phyloP scores from a whole-genome alignment of 31 red algal genomes.

The Asparagopsis taxiformis region DNA sequence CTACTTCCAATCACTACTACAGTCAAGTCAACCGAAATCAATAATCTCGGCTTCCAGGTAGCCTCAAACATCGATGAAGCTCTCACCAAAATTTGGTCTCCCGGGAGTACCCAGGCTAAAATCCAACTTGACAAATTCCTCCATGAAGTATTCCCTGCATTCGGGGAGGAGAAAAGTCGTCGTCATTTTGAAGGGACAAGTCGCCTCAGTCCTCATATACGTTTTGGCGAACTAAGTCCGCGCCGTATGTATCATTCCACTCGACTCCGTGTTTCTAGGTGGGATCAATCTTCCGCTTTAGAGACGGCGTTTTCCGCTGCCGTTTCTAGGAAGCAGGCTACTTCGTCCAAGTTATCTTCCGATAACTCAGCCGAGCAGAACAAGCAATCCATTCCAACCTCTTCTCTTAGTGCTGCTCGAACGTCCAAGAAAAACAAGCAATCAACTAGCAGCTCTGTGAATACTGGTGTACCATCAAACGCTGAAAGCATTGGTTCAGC shows the following conservation, averaged over 20 bases:
- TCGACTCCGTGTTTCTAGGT: slow-evolving; percentile 54
- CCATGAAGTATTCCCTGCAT: slow-evolving; percentile 77
- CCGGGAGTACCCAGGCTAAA: slow-evolving; percentile 75
- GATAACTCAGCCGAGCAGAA: not conserved
- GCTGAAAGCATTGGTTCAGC: not conserved
- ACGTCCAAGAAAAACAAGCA: not conserved
- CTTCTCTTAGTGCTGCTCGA: not conserved
- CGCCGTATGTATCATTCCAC: slow-evolving; percentile 90
- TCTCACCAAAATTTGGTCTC: slow-evolving; percentile 73
- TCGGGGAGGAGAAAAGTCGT: slow-evolving; percentile 83
- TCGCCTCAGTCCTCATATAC: slow-evolving; percentile 76
- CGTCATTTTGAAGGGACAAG: slow-evolving; percentile 73
- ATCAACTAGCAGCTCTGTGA: not conserved
- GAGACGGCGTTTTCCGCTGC: not conserved
- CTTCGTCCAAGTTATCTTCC: not conserved
- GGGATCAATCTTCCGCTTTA: slow-evolving; percentile 31
- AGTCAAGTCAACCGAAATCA: slow-evolving; percentile 44
- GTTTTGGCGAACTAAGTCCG: slow-evolving; percentile 93
- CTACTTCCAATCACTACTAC: slow-evolving; percentile 34
- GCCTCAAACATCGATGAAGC: slow-evolving; percentile 17
- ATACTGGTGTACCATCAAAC: not conserved
- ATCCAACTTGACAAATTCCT: slow-evolving; percentile 79
- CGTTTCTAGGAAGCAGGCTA: not conserved
- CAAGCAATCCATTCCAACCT: not conserved
- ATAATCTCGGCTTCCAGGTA: slow-evolving; percentile 44